phyloP scores from a whole-genome alignment of 176 grass and related monocot genomes.

The Echinochloa phyllopogon region DNA sequence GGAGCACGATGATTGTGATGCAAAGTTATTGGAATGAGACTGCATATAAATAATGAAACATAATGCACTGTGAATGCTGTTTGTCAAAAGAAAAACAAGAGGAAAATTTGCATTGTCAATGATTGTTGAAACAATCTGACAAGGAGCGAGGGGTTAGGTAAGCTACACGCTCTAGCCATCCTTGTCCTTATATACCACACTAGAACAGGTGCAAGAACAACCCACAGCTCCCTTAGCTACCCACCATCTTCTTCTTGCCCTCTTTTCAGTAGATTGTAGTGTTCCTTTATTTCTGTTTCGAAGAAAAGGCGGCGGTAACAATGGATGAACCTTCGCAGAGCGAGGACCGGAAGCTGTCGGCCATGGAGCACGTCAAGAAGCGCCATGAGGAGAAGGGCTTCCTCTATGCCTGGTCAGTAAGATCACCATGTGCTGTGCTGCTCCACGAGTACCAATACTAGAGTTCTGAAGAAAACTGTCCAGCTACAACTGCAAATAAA shows the following conservation, averaged over 20 bases:
- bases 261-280: neutral
- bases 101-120: neutral
- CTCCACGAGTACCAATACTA: neutral
- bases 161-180: slow-evolving; percentile 20
- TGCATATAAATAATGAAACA: neutral
- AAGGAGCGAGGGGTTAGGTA: slow-evolving; percentile 8
- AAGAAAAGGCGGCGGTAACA: neutral
- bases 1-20: slow-evolving; percentile 27
- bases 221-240: neutral
- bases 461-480: neutral
- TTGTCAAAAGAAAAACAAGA: neutral
- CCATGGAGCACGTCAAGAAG: slow-evolving; percentile 72
- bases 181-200: slow-evolving; percentile 37
- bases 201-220: slow-evolving; percentile 24
- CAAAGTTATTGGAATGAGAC: neutral
- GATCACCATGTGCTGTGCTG: neutral
- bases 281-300: neutral
- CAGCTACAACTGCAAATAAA: neutral
- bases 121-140: slow-evolving; percentile 16
- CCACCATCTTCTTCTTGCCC: neutral
- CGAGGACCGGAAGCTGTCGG: slow-evolving; percentile 29
- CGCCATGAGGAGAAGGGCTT: slow-evolving; percentile 78
- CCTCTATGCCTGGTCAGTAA: slow-evolving; percentile 73
- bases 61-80: neutral
- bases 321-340: slow-evolving; percentile 36